Percentiles rank a stretch among this genome's conserved stretches.
These are phyloP conservation scores for Candida lessepsii DNA, from an alignment of 805 yeast species.

Conservation along the genomic window DNA sequence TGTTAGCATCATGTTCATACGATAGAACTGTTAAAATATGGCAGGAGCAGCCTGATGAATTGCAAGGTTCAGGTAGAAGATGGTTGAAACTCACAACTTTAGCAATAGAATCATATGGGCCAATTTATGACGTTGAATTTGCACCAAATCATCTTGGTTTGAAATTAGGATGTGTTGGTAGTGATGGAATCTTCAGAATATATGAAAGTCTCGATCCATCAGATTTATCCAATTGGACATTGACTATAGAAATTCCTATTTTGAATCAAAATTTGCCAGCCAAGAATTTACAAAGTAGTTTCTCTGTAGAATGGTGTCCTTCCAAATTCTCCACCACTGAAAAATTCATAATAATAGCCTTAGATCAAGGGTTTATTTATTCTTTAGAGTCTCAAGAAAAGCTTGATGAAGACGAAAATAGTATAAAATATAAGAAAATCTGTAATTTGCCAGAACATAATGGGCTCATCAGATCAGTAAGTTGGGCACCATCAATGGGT, in stretches of 20 bases:
- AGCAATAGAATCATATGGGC: constrained; percentile 79
- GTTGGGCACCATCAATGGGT: constrained; percentile 98
- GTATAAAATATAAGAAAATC: constrained; percentile 43
- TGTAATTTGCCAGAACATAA: constrained; percentile 78
- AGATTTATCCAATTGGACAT: constrained; percentile 79
- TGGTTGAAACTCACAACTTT: constrained; percentile 77
- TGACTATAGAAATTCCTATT: constrained; percentile 68
- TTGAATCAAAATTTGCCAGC: constrained; percentile 68
- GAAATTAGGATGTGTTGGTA: constrained; percentile 80
- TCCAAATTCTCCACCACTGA: constrained; percentile 73
- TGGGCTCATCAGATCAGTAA: constrained; percentile 81
- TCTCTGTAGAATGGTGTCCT: constrained; percentile 88
- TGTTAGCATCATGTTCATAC: constrained; percentile 83
- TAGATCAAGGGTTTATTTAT: constrained; percentile 85
- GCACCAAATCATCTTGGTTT: constrained; percentile 84
- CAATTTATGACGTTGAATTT: constrained; percentile 85
- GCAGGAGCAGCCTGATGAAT: constrained; percentile 85
- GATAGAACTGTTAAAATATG: constrained; percentile 87
- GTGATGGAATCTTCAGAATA: constrained; percentile 81
- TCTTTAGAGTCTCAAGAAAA: constrained; percentile 18
- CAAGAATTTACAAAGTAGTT: constrained; percentile 78
- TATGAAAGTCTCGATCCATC: constrained; percentile 90
- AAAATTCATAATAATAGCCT: constrained; percentile 76
- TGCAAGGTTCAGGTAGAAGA: constrained; percentile 73
- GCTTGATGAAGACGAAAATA: constrained; percentile 15